phyloP scores from a whole-genome alignment of 352 stramenopile species.

The Globisporangium cystogenes region DNA sequence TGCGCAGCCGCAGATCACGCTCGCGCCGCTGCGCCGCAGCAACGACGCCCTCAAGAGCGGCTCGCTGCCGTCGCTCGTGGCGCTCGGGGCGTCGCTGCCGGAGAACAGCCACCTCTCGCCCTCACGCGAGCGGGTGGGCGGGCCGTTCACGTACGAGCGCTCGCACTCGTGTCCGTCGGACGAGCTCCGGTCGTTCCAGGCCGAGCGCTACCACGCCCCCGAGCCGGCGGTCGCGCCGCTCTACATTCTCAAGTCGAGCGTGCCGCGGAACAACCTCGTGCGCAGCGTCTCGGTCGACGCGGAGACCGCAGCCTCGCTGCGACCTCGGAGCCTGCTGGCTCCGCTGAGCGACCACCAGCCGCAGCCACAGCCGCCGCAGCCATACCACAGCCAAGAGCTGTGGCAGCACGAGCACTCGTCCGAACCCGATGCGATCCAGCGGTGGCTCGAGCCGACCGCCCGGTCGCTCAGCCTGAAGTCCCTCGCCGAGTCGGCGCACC shows the following conservation, averaged over 20 bases:
- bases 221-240: conserved; percentile 11
- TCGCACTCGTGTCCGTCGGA: conserved; percentile 70
- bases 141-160: conserved; percentile 58
- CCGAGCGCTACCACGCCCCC: not conserved
- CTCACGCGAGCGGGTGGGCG: conserved; percentile 34
- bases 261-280: conserved; percentile 37
- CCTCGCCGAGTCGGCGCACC: conserved; percentile 54
- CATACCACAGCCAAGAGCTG: not conserved
- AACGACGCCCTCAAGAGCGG: conserved; percentile 13
- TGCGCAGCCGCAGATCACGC: conserved; percentile 16
- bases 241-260: conserved; percentile 18
- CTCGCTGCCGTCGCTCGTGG: conserved; percentile 16
- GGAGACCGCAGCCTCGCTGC: conserved; percentile 22
- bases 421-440: conserved; percentile 10
- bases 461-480: conserved; percentile 37
- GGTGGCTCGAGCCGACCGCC: conserved; percentile 11
- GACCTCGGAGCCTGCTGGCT: conserved; percentile 15
- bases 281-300: conserved; percentile 58
- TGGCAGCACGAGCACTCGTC: not conserved
- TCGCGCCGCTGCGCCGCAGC: conserved; percentile 17
- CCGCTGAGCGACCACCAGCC: conserved; percentile 15
- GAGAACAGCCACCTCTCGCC: not conserved
- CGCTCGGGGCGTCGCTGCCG: conserved; percentile 19
- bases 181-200: conserved; percentile 13
- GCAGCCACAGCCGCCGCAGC: conserved; percentile 22